Evolutionary conservation across 305 asterid species (phyloP).

Genomic region (Fraxinus floribunda): DNA sequence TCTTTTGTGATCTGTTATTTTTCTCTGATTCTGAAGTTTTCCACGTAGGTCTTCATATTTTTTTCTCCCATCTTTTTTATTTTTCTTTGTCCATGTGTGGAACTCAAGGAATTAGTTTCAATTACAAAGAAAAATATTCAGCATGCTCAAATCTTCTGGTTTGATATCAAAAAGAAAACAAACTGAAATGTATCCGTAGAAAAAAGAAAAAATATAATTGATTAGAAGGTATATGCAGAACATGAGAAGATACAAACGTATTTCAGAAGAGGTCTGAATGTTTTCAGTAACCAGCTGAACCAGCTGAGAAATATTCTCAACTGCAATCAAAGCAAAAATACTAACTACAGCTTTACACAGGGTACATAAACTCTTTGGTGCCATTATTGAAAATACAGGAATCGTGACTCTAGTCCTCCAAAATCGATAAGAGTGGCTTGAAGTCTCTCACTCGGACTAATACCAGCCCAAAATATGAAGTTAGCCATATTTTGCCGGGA

Average conservation of each 20-base stretch:
- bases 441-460: neutral
- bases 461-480: neutral
- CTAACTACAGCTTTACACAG: slow-evolving; percentile 26
- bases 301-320: slow-evolving; percentile 21
- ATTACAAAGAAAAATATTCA: neutral
- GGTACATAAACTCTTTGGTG: neutral
- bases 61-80: neutral
- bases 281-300: slow-evolving; percentile 14
- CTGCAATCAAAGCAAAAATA: slow-evolving; percentile 21
- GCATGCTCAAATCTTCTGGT: neutral
- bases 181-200: neutral
- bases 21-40: neutral
- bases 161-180: neutral
- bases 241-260: neutral
- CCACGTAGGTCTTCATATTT: neutral
- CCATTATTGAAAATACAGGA: neutral
- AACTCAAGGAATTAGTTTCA: neutral
- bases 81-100: neutral
- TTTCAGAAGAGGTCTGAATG: neutral
- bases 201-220: neutral
- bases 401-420: neutral
- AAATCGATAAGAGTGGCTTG: neutral
- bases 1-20: neutral
- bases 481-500: neutral
- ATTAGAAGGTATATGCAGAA: neutral